Base-by-base conservation (phyloP, 2,329 filamentous ascomycete genomes). In the Didymella exigua region DNA sequence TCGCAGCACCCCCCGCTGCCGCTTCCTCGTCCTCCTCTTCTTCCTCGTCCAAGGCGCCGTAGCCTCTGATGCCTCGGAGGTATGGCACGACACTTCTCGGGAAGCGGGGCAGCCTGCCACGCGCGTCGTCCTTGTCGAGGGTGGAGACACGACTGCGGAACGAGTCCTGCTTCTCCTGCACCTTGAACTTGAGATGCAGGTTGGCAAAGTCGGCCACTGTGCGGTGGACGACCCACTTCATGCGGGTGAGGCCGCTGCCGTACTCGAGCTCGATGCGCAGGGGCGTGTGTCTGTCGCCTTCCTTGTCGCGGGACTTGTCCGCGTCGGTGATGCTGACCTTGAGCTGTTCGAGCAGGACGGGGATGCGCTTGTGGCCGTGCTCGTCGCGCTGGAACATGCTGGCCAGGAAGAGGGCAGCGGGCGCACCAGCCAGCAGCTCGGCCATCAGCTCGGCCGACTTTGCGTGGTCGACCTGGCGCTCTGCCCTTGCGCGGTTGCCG, bases 381-480 rank as follows among this genome's bases (percentile, higher is more conserved):
- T 99, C 95, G 66, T 99, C 95, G 53, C 95, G 85, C 77, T 98
- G 95, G 66, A 98, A 95, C 90, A 98, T 97, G 70, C 93, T 97
- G 7, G 95, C 95, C 47, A 99, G 80, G 76, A 99, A 96, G 54
- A 99, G 80, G 18, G 93, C 95, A 21, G 95, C 95, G 3, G 95
- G 95, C 1, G 93, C 91, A 49, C 92, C 95, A 37, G 95, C 96
- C 43, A 95, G 85, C 31, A 99, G 80, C 75, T 99, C 95, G 1
- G 95, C 95, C 85, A 99, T 93, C 41, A 99, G 81, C 74, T 99
- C 95, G 2, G 95, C 92, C 9, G 93, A 98, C 74, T 98, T 99
- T 69, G 90, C 88, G 70, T 95, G 92, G 73, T 99, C 95, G 57
- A 97, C 89, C 38, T 89, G 89, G 50, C 84, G 83, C 57, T 97